Evolutionary conservation across 306 rosid species (phyloP).

Genomic region (Trichosanthes truncata): DNA sequence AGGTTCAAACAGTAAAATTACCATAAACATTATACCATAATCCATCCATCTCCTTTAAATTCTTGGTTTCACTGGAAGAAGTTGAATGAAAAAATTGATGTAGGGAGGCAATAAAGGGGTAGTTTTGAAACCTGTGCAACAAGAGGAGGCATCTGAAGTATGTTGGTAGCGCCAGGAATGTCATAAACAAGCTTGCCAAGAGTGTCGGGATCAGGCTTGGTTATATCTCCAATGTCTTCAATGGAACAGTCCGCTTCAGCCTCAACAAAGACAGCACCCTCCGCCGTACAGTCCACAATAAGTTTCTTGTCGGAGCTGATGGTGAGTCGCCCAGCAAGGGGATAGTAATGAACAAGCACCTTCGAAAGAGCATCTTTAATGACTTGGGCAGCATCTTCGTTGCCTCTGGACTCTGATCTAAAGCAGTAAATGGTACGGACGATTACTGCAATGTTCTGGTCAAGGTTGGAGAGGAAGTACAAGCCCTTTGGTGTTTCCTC

Average conservation of each 20-base stretch:
- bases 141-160: slow-evolving; percentile 76
- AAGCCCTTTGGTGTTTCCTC: slow-evolving; percentile 48
- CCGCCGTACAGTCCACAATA: slow-evolving; percentile 60
- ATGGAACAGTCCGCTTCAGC: slow-evolving; percentile 62
- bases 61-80: too few relatives aligned
- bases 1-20: too few relatives aligned
- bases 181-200: slow-evolving; percentile 63
- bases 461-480: slow-evolving; percentile 68
- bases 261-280: slow-evolving; percentile 78
- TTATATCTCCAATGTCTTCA: slow-evolving; percentile 57
- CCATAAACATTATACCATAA: too few relatives aligned
- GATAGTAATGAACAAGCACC: slow-evolving; percentile 59
- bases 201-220: slow-evolving; percentile 54
- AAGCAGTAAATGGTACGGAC: slow-evolving; percentile 59
- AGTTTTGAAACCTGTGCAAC: slow-evolving; percentile 49
- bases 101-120: neutral
- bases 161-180: slow-evolving; percentile 52
- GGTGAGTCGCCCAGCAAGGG: slow-evolving; percentile 46
- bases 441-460: slow-evolving; percentile 61
- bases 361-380: slow-evolving; percentile 42
- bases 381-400: slow-evolving; percentile 38
- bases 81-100: too few relatives aligned
- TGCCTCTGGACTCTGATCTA: slow-evolving; percentile 40
- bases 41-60: too few relatives aligned
- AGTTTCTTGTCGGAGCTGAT: slow-evolving; percentile 65